These are phyloP conservation scores for Achlya hypogyna DNA, from an alignment of 352 stramenopile species.

Conservation along the genomic window DNA sequence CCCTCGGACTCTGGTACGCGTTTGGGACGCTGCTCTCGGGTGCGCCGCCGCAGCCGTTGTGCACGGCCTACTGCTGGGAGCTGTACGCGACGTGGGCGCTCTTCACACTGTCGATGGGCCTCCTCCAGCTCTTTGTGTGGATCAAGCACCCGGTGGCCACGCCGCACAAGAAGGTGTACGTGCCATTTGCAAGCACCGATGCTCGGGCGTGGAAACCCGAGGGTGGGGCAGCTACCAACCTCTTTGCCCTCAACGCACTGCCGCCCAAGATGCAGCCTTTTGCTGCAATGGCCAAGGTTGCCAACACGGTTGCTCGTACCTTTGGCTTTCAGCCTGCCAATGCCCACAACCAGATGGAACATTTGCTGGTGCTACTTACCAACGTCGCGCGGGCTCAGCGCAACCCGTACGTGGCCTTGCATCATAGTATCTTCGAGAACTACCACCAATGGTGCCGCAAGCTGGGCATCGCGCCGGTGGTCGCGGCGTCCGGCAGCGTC, in stretches of 20 bases:
- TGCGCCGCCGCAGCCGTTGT: constrained; percentile 38
- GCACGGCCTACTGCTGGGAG: constrained; percentile 43
- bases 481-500: constrained; percentile 50
- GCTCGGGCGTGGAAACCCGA: constrained; percentile 56
- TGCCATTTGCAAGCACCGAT: constrained; percentile 72
- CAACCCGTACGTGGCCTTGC: constrained; percentile 77
- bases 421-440: constrained; percentile 79
- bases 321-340: constrained; percentile 21
- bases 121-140: constrained; percentile 42
- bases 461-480: constrained; percentile 54
- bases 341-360: constrained; percentile 13
- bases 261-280: constrained; percentile 81
- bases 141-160: constrained; percentile 11
- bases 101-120: constrained; percentile 30
- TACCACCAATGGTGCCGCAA: constrained; percentile 85
- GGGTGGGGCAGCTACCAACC: constrained; percentile 43
- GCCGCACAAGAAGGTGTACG: constrained; percentile 21
- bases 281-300: constrained; percentile 68
- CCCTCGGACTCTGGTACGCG: constrained; percentile 51
- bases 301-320: constrained; percentile 67
- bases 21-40: constrained; percentile 51
- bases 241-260: constrained; percentile 62
- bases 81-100: constrained; percentile 48
- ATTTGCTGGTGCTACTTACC: constrained; percentile 14
- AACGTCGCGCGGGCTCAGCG: constrained; percentile 42